Percentiles rank a stretch among this genome's conserved stretches.
phyloP scores from a whole-genome alignment of 495 filamentous ascomycete genomes.

The Penicillium paxilli region DNA sequence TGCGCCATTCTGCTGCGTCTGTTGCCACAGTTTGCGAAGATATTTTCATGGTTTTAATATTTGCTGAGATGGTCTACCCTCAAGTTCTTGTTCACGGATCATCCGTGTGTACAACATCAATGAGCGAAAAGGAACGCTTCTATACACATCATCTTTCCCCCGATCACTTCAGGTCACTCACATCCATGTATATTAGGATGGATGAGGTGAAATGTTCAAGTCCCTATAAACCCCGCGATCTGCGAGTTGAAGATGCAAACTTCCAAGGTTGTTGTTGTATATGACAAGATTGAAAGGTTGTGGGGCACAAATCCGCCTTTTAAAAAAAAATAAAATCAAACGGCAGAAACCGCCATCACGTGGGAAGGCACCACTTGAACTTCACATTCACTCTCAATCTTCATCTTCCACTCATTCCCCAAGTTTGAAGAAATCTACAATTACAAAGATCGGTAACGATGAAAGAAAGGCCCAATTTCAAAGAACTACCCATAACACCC shows the following conservation, averaged over 20 bases:
- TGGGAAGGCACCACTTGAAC: neutral
- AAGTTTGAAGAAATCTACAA: neutral
- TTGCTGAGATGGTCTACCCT: neutral
- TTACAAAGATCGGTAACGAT: neutral
- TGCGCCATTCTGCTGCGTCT: neutral
- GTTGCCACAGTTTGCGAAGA: neutral
- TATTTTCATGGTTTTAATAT: neutral
- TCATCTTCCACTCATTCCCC: neutral
- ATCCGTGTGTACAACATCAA: too few relatives aligned
- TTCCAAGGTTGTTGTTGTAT: neutral
- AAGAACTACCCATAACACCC: slow-evolving; percentile 31
- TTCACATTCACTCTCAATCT: too few relatives aligned
- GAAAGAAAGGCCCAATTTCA: slow-evolving; percentile 13
- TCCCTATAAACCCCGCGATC: too few relatives aligned
- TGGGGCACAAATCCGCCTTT: neutral
- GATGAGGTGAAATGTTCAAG: too few relatives aligned
- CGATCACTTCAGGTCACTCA: neutral
- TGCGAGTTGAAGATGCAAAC: neutral
- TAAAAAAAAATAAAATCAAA: neutral
- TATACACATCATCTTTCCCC: neutral
- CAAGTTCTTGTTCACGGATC: too few relatives aligned
- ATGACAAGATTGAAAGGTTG: neutral
- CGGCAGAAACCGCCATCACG: slow-evolving; percentile 1
- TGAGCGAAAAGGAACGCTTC: too few relatives aligned
- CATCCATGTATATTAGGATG: too few relatives aligned